Evolutionary conservation across 2,329 filamentous ascomycete genomes (phyloP).

Genomic region (Colletotrichum liriopes): DNA sequence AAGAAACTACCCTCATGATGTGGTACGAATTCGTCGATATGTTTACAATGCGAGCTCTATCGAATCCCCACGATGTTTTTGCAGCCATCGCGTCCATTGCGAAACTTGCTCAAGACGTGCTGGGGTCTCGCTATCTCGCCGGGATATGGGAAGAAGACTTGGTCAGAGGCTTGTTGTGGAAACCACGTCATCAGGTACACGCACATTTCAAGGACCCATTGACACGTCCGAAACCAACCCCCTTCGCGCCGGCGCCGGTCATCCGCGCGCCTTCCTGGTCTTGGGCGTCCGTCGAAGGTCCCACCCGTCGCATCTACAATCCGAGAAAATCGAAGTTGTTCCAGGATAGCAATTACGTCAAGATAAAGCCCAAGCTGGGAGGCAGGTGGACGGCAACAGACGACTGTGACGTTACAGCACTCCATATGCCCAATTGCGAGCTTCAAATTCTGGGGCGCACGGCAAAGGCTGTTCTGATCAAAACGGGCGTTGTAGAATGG

Average conservation of each 20-base stretch:
- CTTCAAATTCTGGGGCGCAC: constrained; percentile 4
- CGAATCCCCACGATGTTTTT: constrained; percentile 32
- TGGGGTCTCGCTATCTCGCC: constrained; percentile 16
- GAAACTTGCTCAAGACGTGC: constrained; percentile 12
- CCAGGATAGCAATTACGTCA: background rate
- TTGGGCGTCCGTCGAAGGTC: constrained; percentile 31
- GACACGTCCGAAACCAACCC: constrained; percentile 16
- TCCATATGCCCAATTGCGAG: constrained; percentile 25
- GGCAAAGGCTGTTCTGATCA: background rate
- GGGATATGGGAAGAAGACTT: constrained; percentile 27
- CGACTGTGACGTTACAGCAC: background rate
- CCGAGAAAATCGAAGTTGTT: background rate
- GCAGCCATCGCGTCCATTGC: constrained; percentile 33
- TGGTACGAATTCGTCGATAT: constrained; percentile 15
- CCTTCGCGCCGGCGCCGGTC: constrained; percentile 17
- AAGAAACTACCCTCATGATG: constrained; percentile 2
- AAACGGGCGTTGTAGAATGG: background rate
- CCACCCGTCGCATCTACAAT: background rate
- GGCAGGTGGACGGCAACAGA: constrained; percentile 4
- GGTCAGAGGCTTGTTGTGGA: constrained; percentile 27
- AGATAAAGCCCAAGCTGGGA: background rate
- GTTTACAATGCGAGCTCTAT: constrained; percentile 14
- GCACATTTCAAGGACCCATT: background rate
- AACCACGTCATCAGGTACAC: constrained; percentile 21
- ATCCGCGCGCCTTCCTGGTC: constrained; percentile 30